Base-by-base conservation (phyloP, 2,329 filamentous ascomycete species). In the Bipolaris gigantea region DNA sequence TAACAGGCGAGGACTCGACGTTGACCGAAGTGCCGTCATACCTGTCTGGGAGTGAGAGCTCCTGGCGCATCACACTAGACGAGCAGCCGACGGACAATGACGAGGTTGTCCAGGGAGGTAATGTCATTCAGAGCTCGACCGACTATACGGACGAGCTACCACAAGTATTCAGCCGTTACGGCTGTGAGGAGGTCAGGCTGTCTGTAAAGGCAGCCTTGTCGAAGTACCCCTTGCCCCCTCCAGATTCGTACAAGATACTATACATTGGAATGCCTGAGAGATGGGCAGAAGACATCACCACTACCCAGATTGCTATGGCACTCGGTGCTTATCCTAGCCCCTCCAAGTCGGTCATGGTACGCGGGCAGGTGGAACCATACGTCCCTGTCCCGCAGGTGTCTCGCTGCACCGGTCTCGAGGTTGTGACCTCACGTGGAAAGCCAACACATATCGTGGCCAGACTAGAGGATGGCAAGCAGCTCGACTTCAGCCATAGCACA, bases 341-440 rank as follows among this genome's bases (percentile, higher is more conserved):
- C 10, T 73, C 71, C 34, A 63, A 70, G 54, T 73, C 70, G 50
- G 67, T 69, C 46, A 67, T 73, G 62, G 69, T 74, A 18, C 65
- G 64, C 48, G 66, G 71, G 23, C 66, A 70, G 52, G 62, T 73
- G 48, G 67, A 73, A 52, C 65, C 65, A 4, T 66, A 66, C 23
- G 64, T 64, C 42, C 64, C 66, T 11, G 62, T 71, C 27, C 61
- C 73, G 10, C 59, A 69, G 41, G 58, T 65, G 23, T 64, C 71
- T 50, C 65, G 65, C 38, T 72, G 70, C 54, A 58, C 47, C 23
- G 47, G 61, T 6, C 50, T 67, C n/a, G 48, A 62, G 18, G 40
- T 61, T 15, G 39, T 56, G 13, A 42, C 48, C 7, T 38, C 59
- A 18, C 48, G 48, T 11, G 53, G 53, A 16, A 60, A 54, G 27